These are phyloP conservation scores for Peltaster fructicola DNA, from an alignment of 2,329 filamentous ascomycete genomes.

Conservation along the genomic window DNA sequence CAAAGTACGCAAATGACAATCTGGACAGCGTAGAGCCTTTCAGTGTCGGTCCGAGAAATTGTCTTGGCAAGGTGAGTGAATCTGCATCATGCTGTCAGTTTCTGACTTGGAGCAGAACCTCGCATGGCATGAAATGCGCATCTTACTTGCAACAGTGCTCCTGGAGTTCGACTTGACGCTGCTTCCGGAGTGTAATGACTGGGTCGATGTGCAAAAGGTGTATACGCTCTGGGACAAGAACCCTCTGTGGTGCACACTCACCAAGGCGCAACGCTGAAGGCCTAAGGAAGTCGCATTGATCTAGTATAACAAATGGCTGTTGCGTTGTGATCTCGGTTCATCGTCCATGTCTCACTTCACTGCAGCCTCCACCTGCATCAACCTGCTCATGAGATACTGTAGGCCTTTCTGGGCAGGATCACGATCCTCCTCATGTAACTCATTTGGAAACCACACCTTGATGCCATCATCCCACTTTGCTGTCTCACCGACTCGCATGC, in stretches of 20 bases:
- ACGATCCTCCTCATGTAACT: too few species aligned
- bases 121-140: slow-evolving; percentile 21
- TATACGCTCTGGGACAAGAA: slow-evolving; percentile 18
- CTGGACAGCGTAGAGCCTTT: slow-evolving; percentile 15
- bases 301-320: neutral
- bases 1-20: slow-evolving; percentile 13
- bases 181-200: slow-evolving; percentile 11
- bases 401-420: too few species aligned
- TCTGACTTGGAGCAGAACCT: slow-evolving; percentile 7
- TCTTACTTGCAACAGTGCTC: slow-evolving; percentile 21
- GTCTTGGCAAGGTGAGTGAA: slow-evolving; percentile 11
- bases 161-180: slow-evolving; percentile 21
- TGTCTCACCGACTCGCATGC: slow-evolving; percentile 11
- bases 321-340: too few species aligned
- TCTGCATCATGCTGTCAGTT: too few species aligned
- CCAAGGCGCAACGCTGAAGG: too few species aligned
- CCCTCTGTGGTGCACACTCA: slow-evolving; percentile 9
- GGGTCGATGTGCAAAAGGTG: slow-evolving; percentile 17
- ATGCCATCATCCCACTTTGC: slow-evolving; percentile 14
- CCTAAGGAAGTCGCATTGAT: neutral
- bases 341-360: too few species aligned
- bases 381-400: too few species aligned
- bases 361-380: too few species aligned
- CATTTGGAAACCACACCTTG: slow-evolving; percentile 16
- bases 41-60: slow-evolving; percentile 11